Percentiles rank a stretch among this genome's conserved stretches.
phyloP scores from a whole-genome alignment of 2,329 filamentous ascomycete genomes.

The Botryotinia convoluta region DNA sequence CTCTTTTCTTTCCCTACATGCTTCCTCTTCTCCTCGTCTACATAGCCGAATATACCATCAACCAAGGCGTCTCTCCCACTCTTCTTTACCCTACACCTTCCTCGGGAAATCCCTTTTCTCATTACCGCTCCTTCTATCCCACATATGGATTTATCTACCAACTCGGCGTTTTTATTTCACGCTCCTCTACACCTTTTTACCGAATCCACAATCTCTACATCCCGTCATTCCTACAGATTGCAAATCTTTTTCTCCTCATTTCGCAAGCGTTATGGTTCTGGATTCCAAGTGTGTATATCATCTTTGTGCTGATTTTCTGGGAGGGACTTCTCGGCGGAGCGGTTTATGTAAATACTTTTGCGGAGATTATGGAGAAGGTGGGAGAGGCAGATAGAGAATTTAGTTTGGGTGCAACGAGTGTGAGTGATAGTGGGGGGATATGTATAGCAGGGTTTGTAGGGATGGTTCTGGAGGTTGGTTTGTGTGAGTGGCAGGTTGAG shows the following conservation, averaged over 20 bases:
- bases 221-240: conserved; percentile 77
- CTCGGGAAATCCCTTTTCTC: conserved; percentile 68
- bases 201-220: conserved; percentile 78
- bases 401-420: conserved; percentile 82
- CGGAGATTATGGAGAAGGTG: conserved; percentile 85
- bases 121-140: conserved; percentile 87
- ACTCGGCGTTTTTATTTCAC: conserved; percentile 89
- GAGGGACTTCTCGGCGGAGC: conserved; percentile 86
- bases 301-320: conserved; percentile 88
- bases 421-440: conserved; percentile 89
- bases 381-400: conserved; percentile 80
- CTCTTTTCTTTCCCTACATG: conserved; percentile 80
- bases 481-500: conserved; percentile 83
- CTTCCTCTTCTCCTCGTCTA: conserved; percentile 89
- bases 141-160: conserved; percentile 96
- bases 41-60: conserved; percentile 95
- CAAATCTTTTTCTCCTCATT: conserved; percentile 71
- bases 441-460: conserved; percentile 83
- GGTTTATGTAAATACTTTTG: conserved; percentile 95
- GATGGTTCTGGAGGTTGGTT: conserved; percentile 74
- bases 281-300: conserved; percentile 79
- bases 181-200: conserved; percentile 84
- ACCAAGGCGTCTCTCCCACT: conserved; percentile 88
- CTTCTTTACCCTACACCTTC: conserved; percentile 89
- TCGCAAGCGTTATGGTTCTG: conserved; percentile 77